Evolutionary conservation across 495 filamentous ascomycete species (phyloP), one percentile per base, ranked within the genome.

Genomic region (Xylaria longipes): DNA sequence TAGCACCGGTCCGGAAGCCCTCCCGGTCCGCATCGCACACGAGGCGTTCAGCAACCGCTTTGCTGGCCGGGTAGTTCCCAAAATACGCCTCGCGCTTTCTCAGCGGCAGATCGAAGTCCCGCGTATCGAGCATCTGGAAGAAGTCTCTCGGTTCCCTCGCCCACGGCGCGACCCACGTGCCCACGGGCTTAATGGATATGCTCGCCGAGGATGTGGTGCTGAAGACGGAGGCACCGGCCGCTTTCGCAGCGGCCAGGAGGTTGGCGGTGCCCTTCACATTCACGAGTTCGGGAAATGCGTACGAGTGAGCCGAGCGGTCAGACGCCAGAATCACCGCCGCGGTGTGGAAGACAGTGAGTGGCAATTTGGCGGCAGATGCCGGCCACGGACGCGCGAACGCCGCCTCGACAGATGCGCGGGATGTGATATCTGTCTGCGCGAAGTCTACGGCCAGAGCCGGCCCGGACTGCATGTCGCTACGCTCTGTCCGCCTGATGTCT

Each of bases 251-350:
- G 14, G 83, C 80, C 12, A 92, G 77, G 31, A 90, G 84, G 67
- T 90, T 87, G 63, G 80, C 81, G 3, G 90, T 91, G 8, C 89
- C 89, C 25, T 81, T 81, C 41, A 91, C 84, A 74, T 92, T 91
- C 69, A 87, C 80, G 3, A 77, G 73, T 67, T 83, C 82, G 48
- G 79, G 80, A 62, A 84, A 80, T 31, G 68, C 73, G 57, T 80
- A 82, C 12, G 74, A 75, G 39, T 80, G 78, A 50, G 72, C 74
- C 46, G 78, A 82, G 29, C 83, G 74, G 52, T 85, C 83, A 0
- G 83, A 83, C 14, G 83, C 80, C 31, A 83, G 74, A n/a, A 84
- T 84, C 35, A 83, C 80, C 0, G 81, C 82, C 3, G 82, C 83
- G 1, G 82, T 83, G 74, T 84, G 82, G 70, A 84, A 85, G 9